Percentiles rank a stretch among this genome's conserved stretches.
phyloP scores from a whole-genome alignment of 164 flowering plant genomes.

The Chimonanthus praecox region DNA sequence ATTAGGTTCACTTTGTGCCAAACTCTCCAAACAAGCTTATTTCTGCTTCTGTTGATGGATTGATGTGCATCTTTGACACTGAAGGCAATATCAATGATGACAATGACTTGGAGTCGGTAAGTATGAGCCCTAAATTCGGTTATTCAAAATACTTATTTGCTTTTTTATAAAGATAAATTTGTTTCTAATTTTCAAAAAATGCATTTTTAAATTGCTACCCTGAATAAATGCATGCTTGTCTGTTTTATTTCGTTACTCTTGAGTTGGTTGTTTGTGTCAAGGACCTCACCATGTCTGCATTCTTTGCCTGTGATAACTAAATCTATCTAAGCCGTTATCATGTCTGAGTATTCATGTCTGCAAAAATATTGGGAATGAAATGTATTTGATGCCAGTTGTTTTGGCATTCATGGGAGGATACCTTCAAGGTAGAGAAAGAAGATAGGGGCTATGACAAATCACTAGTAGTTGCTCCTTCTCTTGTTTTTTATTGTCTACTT shows the following conservation, averaged over 20 bases:
- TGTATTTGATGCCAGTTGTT: neutral
- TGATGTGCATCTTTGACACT: conserved; percentile 74
- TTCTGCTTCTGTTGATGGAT: conserved; percentile 96
- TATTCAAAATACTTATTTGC: too few species aligned
- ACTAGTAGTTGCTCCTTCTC: neutral
- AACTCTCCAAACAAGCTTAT: conserved; percentile 55
- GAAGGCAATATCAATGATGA: conserved; percentile 80
- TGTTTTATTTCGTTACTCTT: neutral
- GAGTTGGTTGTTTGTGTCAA: neutral
- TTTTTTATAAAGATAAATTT: neutral
- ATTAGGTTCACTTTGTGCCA: conserved; percentile 84
- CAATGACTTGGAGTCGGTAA: conserved; percentile 81
- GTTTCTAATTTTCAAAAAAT: too few species aligned
- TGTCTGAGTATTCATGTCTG: neutral
- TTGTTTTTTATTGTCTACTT: neutral
- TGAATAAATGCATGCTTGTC: neutral
- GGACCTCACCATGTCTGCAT: neutral
- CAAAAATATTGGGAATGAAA: neutral
- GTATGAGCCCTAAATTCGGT: conserved; percentile 15
- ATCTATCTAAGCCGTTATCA: neutral
- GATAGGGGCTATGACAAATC: neutral
- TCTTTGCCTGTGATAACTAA: neutral
- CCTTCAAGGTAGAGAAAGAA: neutral
- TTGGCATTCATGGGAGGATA: neutral
- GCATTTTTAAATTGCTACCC: neutral